phyloP scores from a whole-genome alignment of 2,329 filamentous ascomycete genomes.

The Geosmithia putterillii region DNA sequence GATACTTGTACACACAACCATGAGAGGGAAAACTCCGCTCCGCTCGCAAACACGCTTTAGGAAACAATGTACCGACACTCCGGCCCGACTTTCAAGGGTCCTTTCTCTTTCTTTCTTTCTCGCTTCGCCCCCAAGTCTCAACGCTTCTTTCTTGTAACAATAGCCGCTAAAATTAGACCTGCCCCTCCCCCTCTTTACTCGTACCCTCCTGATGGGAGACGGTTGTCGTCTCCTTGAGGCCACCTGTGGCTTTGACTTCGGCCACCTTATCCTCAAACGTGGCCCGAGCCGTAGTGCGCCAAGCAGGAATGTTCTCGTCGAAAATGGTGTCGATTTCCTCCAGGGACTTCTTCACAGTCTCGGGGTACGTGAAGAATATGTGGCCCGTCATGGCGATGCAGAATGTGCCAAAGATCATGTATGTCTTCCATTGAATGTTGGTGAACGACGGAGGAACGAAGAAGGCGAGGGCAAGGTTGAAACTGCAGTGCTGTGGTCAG shows the following conservation, averaged over 20 bases:
- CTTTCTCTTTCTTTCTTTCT: too few species aligned
- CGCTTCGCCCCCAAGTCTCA: too few species aligned
- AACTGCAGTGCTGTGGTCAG: constrained; percentile 6
- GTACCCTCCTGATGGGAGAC: neutral
- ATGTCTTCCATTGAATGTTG: constrained; percentile 35
- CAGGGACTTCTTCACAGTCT: constrained; percentile 34
- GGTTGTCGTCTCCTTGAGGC: neutral
- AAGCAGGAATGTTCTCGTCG: constrained; percentile 3
- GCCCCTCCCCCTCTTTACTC: neutral
- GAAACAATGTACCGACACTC: neutral
- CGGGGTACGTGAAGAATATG: constrained; percentile 31
- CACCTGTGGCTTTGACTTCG: constrained; percentile 1
- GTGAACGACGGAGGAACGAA: constrained; percentile 23
- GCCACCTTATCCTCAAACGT: constrained; percentile 2
- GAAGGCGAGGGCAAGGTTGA: constrained; percentile 26
- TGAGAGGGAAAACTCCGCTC: neutral
- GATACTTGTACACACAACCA: neutral
- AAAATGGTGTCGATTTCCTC: constrained; percentile 47
- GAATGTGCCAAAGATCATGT: constrained; percentile 30
- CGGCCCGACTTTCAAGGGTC: neutral
- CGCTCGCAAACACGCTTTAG: neutral
- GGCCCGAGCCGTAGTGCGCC: neutral
- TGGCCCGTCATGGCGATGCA: constrained; percentile 28
- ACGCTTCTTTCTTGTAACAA: too few species aligned
- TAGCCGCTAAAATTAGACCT: neutral